These are phyloP conservation scores for Chrysanthemum lavandulifolium DNA, from an alignment of 129 eudicot genomes.

Conservation along the genomic window DNA sequence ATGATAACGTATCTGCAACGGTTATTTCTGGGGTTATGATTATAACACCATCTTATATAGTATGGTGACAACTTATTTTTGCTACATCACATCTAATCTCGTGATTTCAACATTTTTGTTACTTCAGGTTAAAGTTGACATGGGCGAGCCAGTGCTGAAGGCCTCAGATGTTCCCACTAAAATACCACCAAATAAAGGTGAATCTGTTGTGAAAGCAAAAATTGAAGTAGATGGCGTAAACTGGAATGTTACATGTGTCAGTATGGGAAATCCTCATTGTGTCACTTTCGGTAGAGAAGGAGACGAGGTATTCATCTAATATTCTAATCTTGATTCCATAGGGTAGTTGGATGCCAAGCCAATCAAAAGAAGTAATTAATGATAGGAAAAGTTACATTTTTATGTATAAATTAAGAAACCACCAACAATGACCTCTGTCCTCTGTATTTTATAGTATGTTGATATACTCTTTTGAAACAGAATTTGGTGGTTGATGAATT, in stretches of 20 bases:
- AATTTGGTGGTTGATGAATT: conserved; percentile 80
- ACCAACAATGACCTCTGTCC: too few relatives aligned
- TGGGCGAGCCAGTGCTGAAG: conserved; percentile 92
- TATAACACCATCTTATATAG: not conserved
- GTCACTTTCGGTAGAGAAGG: conserved; percentile 64
- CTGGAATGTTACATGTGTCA: conserved; percentile 78
- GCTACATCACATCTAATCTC: not conserved
- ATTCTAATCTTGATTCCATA: not conserved
- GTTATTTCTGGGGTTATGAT: too few relatives aligned
- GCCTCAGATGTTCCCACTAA: conserved; percentile 90
- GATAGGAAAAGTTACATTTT: too few relatives aligned
- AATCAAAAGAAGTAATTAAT: too few relatives aligned
- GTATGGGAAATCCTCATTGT: conserved; percentile 99
- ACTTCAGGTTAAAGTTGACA: conserved; percentile 88
- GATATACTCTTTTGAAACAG: conserved; percentile 40
- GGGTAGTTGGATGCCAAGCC: not conserved
- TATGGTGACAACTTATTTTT: not conserved
- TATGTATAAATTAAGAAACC: too few relatives aligned
- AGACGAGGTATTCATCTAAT: conserved; percentile 42
- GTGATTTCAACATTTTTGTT: conserved; percentile 22
- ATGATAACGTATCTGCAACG: too few relatives aligned
- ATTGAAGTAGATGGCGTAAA: conserved; percentile 67
- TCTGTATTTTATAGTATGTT: too few relatives aligned
- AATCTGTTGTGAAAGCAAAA: conserved; percentile 73
- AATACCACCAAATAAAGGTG: conserved; percentile 58